Evolutionary conservation across 2,329 filamentous ascomycete species (phyloP).

Genomic region (Pseudocercospora eumusae): DNA sequence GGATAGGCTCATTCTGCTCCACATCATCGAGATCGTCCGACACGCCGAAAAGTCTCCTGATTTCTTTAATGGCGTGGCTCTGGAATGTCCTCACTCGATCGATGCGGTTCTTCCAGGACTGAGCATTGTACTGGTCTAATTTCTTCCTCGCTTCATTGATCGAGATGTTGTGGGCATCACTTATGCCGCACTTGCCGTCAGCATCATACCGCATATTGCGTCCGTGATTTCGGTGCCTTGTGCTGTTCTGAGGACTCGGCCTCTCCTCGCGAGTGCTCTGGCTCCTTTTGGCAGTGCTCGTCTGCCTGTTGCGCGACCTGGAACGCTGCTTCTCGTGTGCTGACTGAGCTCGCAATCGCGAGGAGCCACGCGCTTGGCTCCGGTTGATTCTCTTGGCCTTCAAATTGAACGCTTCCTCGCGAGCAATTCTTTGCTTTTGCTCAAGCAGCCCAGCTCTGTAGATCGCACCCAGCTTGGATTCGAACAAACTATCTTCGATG

Average conservation of each 20-base stretch:
- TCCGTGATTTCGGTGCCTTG: conserved; percentile 22
- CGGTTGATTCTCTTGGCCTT: conserved; percentile 86
- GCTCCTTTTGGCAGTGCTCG: conserved; percentile 39
- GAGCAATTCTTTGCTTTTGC: conserved; percentile 83
- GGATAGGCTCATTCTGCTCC: conserved; percentile 79
- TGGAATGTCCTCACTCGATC: conserved; percentile 72
- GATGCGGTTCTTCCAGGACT: conserved; percentile 90
- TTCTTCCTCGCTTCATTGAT: conserved; percentile 74
- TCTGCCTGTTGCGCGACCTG: conserved; percentile 36
- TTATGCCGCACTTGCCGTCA: conserved; percentile 72
- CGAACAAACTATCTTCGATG: conserved; percentile 92
- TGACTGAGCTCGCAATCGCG: conserved; percentile 57
- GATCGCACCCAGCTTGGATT: conserved; percentile 95
- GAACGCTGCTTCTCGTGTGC: conserved; percentile 47
- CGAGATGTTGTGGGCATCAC: conserved; percentile 69
- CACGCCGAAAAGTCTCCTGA: conserved; percentile 79
- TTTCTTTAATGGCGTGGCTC: conserved; percentile 72
- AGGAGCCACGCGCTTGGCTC: conserved; percentile 51
- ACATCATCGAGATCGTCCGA: conserved; percentile 71
- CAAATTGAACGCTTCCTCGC: conserved; percentile 84
- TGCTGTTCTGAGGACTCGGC: conserved; percentile 30
- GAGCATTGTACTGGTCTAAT: conserved; percentile 77
- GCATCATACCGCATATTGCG: conserved; percentile 70
- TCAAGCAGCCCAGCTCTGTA: conserved; percentile 87
- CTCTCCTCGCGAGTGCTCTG: conserved; percentile 39